Percentiles rank a stretch among this genome's conserved stretches.
These are phyloP conservation scores for Chrysanthemum lavandulifolium DNA, from an alignment of 129 eudicot genomes.

Conservation along the genomic window DNA sequence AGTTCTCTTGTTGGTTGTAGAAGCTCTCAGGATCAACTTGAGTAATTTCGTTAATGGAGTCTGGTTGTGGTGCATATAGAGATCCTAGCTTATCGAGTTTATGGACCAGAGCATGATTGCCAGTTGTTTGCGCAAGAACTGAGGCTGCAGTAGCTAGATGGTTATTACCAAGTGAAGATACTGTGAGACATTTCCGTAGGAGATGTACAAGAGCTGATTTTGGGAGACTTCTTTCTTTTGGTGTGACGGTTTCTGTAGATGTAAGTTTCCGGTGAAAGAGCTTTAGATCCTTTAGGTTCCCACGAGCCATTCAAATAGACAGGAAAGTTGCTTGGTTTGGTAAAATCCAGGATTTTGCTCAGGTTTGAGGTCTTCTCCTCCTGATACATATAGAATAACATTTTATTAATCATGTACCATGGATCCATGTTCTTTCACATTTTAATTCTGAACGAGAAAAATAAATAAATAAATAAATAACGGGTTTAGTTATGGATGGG, in stretches of 20 bases:
- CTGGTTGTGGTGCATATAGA: constrained; percentile 24
- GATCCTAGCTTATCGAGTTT: constrained; percentile 58
- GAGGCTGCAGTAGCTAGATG: constrained; percentile 51
- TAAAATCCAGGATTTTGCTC: constrained; percentile 26
- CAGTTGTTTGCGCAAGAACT: constrained; percentile 47
- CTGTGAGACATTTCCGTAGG: constrained; percentile 50
- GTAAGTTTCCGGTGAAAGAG: constrained; percentile 21
- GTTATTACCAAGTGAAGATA: constrained; percentile 37
- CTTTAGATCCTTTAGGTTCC: constrained; percentile 45
- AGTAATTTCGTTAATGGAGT: constrained; percentile 13
- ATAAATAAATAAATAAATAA: too few relatives aligned
- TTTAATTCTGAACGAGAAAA: too few relatives aligned
- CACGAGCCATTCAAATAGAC: constrained; percentile 60
- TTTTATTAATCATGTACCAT: not conserved
- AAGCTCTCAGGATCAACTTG: constrained; percentile 22
- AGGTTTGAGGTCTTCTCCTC: constrained; percentile 35
- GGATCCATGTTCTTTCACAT: not conserved
- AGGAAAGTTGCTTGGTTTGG: constrained; percentile 38
- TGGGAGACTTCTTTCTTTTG: constrained; percentile 34
- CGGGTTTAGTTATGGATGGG: too few relatives aligned
- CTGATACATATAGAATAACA: constrained; percentile 24
- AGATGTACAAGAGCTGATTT: constrained; percentile 44
- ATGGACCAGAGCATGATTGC: constrained; percentile 36
- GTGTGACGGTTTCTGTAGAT: constrained; percentile 27
- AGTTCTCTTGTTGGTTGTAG: constrained; percentile 49